Evolutionary conservation across 257 asterid genomes (phyloP).

Genomic region (Solanum appendiculatum): DNA sequence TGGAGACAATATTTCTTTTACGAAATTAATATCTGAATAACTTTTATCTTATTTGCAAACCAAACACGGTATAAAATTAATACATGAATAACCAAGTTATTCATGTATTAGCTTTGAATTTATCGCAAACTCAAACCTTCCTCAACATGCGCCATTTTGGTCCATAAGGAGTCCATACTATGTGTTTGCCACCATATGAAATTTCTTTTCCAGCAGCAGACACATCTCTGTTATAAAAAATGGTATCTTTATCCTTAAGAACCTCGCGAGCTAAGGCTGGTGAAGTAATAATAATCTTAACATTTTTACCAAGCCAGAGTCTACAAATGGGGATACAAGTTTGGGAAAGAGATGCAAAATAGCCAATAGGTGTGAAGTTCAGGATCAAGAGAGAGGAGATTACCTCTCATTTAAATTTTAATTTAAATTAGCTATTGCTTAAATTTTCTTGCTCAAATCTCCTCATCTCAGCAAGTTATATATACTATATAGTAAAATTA

Average conservation of each 20-base stretch:
- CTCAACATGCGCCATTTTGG: slow-evolving; percentile 73
- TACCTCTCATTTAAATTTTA: no score
- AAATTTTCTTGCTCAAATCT: no score
- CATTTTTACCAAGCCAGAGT: slow-evolving; percentile 38
- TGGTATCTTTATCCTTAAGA: slow-evolving; percentile 45
- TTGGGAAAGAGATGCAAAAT: slow-evolving; percentile 29
- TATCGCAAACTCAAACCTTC: slow-evolving; percentile 46
- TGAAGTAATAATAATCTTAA: slow-evolving; percentile 42
- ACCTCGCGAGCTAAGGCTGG: slow-evolving; percentile 45
- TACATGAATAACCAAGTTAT: no score
- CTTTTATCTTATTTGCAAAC: no score
- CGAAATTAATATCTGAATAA: no score
- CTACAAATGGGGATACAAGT: slow-evolving; percentile 48
- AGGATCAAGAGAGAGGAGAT: slow-evolving; percentile 61
- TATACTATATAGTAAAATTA: no score
- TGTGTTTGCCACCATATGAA: slow-evolving; percentile 52
- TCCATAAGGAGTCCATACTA: slow-evolving; percentile 63
- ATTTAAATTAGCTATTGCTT: no score
- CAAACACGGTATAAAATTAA: no score
- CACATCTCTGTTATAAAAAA: slow-evolving; percentile 61
- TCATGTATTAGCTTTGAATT: no score
- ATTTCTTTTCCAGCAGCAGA: slow-evolving; percentile 52
- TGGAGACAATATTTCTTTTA: no score
- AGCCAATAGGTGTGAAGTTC: slow-evolving; percentile 61
- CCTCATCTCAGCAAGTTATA: no score